Evolutionary conservation across 495 filamentous ascomycete species (phyloP), one percentile per base, ranked within the genome.

Genomic region (Aspergillus steynii): DNA sequence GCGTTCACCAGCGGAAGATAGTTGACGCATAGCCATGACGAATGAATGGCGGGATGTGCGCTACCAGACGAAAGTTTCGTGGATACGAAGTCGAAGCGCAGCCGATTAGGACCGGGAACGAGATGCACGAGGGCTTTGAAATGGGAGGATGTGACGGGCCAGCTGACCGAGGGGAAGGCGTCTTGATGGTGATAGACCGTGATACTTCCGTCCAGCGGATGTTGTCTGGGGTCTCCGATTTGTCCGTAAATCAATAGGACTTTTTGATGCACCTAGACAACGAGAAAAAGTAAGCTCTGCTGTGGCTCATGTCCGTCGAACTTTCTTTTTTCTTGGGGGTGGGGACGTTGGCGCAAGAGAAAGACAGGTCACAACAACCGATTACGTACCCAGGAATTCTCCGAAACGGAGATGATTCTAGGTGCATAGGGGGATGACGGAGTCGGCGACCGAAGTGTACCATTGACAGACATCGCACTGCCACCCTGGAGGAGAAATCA

Each of bases 61-160:
- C 83, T 89, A 68, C 83, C 86, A 47, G 90, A 83, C 12, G 87
- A 87, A 29, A 93, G 79, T 69, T 92, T 94, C 15, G 93, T 88
- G 4, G 88, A 93, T 26, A 82, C 81, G 66, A 96, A 97, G 66
- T 96, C 93, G 62, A 97, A 88, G 6, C 91, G 86, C 31, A 97
- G 65, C 56, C 84, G 85, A 74, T 97, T 97, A 50, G 90, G 89
- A 27, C 93, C 93, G 0, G 93, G 92, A 60, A 86, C 82, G n/a
- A 97, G 82, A 71, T 96, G 90, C 10, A 96, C 82, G 37, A 96
- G 80, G 7, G 89, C 89, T 76, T 97, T 97, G 78, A 96, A 97
- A 71, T 90, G 86, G 3, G 90, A 95, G 46, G 90, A 86, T 67
- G 81, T 87, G 8, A 97, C 93, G 20, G 92, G 93, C 92, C 92